phyloP scores from a whole-genome alignment of 148 eudicot genomes.

The Rhododendron ovatum region DNA sequence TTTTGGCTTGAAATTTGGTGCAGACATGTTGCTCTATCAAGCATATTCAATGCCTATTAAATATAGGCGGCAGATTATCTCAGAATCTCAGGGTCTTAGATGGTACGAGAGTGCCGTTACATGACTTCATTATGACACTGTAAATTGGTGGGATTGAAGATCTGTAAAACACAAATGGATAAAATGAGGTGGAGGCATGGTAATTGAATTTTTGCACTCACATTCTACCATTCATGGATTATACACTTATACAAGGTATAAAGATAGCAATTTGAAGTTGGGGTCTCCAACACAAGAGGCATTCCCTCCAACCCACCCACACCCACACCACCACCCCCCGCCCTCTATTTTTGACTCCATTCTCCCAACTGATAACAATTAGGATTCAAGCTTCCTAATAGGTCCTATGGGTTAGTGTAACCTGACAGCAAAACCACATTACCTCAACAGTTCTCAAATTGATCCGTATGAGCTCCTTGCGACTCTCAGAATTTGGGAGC shows the following conservation, averaged over 20 bases:
- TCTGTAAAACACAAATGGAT: neutral
- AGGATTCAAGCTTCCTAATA: neutral
- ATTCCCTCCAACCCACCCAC: no score
- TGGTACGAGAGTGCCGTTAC: neutral
- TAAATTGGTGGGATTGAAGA: neutral
- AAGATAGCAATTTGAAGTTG: neutral
- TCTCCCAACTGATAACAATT: neutral
- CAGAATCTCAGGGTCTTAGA: neutral
- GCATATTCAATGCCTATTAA: neutral
- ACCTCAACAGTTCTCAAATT: constrained; percentile 96
- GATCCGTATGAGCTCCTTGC: constrained; percentile 93
- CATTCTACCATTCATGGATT: neutral
- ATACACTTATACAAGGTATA: neutral
- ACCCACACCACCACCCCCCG: no score
- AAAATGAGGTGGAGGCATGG: neutral
- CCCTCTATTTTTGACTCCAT: neutral
- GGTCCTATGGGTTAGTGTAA: neutral
- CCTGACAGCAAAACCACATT: neutral
- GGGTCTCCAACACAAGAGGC: neutral
- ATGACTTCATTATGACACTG: neutral
- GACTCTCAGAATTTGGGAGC: constrained; percentile 82
- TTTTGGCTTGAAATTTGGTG: neutral
- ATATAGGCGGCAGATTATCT: neutral
- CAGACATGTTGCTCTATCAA: neutral
- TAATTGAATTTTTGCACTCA: neutral